Base-by-base conservation (phyloP, 2,329 filamentous ascomycete genomes). In the Tolypocladium paradoxum region DNA sequence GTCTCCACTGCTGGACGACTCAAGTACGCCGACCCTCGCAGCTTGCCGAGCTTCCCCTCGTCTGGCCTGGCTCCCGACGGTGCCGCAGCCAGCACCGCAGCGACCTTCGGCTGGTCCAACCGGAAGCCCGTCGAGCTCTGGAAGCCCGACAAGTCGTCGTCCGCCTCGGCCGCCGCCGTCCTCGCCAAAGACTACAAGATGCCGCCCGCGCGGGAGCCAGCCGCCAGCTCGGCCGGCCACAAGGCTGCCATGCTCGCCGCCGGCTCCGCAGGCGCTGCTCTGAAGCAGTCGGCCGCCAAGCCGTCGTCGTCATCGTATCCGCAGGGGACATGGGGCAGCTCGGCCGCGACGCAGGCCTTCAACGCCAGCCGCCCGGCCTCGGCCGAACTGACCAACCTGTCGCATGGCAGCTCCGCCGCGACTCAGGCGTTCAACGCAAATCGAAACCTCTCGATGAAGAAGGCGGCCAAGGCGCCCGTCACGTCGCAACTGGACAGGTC, bases 21-120 rank as follows among this genome's bases (percentile, higher is more conserved):
- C 55, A 86, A 83, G 67, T 87, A 90, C 73, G 87, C 87, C 55
- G 78, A 81, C 62, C 81, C 87, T 45, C 76, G 82, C 63, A 83
- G 88, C 60, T 78, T 93, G 24, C 88, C 88, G 37, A 87, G 85
- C 62, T 92, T 78, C 62, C 87, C 88, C 14, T 83, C 85, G 11
- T 67, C 76, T 54, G 85, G 87, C 37, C 75, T 89, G 54, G 71
- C 67, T 52, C 61, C 74, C 46, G 73, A 78, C 60, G 73, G 71
- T 60, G 74, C 77, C 50, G 88, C 88, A 53, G 88, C 88, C 55
- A 81, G 85, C 58, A 82, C 87, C 53, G 90, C 89, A 52, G 88
- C 88, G 40, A 81, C 78, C 50, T 73, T 92, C 47, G 88, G 88
- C 50, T 87, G 88, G 75, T 76, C 81, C 49, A 87, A 82, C 63